phyloP scores from a whole-genome alignment of 2,329 filamentous ascomycete genomes.

The Metarhizium robertsii region DNA sequence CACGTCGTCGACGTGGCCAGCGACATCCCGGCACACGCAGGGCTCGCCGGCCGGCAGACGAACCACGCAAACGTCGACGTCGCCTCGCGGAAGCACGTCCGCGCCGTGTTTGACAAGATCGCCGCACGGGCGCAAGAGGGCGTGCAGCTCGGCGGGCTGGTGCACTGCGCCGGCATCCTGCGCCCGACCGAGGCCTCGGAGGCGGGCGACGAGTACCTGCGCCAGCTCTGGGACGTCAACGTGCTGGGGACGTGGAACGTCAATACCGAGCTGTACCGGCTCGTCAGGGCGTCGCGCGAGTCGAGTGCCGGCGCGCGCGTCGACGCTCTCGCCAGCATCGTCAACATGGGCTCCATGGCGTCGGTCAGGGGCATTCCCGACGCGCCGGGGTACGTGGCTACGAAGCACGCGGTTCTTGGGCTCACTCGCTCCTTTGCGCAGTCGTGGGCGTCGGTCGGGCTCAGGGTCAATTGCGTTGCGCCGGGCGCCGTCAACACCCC shows the following conservation, averaged over 20 bases:
- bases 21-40: neutral
- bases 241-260: constrained; percentile 3
- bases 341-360: constrained; percentile 5
- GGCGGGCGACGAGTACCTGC: neutral
- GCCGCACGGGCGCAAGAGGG: neutral
- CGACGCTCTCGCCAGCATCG: neutral
- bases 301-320: neutral
- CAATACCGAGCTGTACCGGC: constrained; percentile 1
- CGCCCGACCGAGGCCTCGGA: neutral
- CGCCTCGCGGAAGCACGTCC: neutral
- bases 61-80: neutral
- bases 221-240: constrained; percentile 2
- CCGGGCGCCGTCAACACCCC: constrained; percentile 50
- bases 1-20: constrained; percentile 1
- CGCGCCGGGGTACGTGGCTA: neutral
- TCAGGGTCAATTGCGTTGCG: constrained; percentile 46
- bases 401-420: constrained; percentile 3
- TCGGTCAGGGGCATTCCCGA: neutral
- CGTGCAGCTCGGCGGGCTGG: neutral
- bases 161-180: neutral
- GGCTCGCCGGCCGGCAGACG: neutral
- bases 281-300: neutral
- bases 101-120: neutral
- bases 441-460: constrained; percentile 13
- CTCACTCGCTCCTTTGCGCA: constrained; percentile 1